Evolutionary conservation across 768 basidiomycete genomes (phyloP), one percentile per base, ranked within the genome.

Genomic region (Dioszegia hungarica): DNA sequence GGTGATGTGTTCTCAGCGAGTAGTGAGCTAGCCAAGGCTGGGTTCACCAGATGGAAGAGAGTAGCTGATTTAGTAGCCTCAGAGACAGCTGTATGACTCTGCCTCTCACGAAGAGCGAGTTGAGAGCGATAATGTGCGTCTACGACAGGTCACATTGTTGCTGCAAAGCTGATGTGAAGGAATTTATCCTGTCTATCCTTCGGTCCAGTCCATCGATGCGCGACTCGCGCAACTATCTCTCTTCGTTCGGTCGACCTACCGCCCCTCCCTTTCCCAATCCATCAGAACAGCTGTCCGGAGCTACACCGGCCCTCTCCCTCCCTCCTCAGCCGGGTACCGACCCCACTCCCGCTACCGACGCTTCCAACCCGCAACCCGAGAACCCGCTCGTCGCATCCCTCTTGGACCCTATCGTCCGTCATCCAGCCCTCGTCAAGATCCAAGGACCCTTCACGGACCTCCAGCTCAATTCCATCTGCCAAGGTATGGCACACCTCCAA

Each of bases 381-480:
- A 80, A 70, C 59, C 77, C 68, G 66, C 77, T 72, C 67, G 62
- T 72, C 86, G 88, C 63, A 5, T 60, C 67, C 2, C 46, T 73
- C 6, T 80, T 93, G n/a, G 81, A 92, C 68, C 93, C 93, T 5
- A 83, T 89, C 51, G 79, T 84, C 56, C 82, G 85, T 40, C 86
- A 90, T 50, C 94, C 95, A 0, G 91, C 93, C 4, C 84, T 99
- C 15, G 93, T 99, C 66, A 98, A 98, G 78, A 79, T 98, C 2
- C 95, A 98, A 75, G 91, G 93, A 10, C 95, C 95, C 2, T 98
- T 98, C 73, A 87, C 85, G 10, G 87, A 94, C 76, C 82, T 85
- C 8, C 95, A 97, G 68, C 84, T 98, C 56, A 89, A 94, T 63
- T 93, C 92, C 74, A 90, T 99, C 64, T 85, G 88, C 37, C 83